Evolutionary conservation across 345 rosid species (phyloP), one percentile per base, ranked within the genome.

Genomic region (Leavenworthia alabamica): DNA sequence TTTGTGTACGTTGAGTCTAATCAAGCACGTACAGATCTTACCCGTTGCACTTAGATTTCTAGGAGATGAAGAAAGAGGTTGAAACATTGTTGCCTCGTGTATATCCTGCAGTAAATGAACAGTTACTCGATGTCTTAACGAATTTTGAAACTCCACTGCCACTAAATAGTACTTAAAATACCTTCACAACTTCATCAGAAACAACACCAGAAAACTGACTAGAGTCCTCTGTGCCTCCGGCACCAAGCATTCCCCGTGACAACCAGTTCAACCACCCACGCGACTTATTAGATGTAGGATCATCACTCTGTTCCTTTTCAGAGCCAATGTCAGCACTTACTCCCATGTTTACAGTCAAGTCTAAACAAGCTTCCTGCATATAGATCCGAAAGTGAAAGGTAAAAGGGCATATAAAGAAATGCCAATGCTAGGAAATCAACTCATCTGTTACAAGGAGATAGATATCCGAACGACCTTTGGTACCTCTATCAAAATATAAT

Each of bases 161-260:
- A 61, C 31, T 16, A 22, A 63, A 35, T 49, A 41, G 56, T 26
- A 32, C 59, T 4, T 54, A 20, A 64, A 45, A 28, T 77, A 91
- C 98, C 98, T 86, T 85, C 45, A 88, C 83, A 66, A 86, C 85
- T 86, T 91, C 98, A 80, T 91, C 96, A 9, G 96, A 86, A 67
- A 91, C 81, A 40, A 86, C 82, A 49, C 98, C 98, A 68, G 96
- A 88, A 74, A 91, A 91, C 67, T 88, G 98, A 72, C 83, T 78
- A 63, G 92, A 83, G 68, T 86, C 98, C 56, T 86, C 96, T 29
- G 98, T 88, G 39, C 96, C 98, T 52, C 95, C 98, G 56, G 98
- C 98, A 75, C 98, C 96, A 62, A 88, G 98, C 98, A 91, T 91
- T 56, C 98, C 96, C 55, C 92, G 87, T 23, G 98, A 91, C 56